Evolutionary conservation across 768 basidiomycete species (phyloP), one percentile per base, ranked within the genome.

Genomic region (Lyophyllum decastes): DNA sequence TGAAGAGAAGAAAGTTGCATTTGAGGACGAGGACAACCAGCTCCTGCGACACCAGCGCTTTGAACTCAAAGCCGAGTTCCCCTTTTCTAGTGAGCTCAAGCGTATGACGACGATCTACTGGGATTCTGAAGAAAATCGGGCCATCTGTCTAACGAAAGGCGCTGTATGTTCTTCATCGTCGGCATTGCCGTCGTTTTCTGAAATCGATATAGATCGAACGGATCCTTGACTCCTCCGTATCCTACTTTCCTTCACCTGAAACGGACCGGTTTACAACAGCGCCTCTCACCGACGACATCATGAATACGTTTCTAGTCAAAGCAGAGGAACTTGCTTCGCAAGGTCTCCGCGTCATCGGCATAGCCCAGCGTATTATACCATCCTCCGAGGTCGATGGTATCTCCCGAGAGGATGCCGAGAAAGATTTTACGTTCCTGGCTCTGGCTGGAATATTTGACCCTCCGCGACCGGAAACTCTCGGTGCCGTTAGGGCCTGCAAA

Each of bases 361-460:
- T 78, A 59, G 68, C 67, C 19, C 67, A 68, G 40, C 66, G 75
- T 49, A 52, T 33, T 24, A 57, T 75, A 3, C 60, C 62, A 7
- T 45, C 52, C 0, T 41, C 34, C 3, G 50, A 68, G 43, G 53
- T 74, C 59, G 53, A 72, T 52, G 43, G 57, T 60, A 65, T 74
- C 43, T 58, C 63, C 0, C 72, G 82, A 46, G 79, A 79, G 52
- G 75, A 78, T 5, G 74, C 81, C 16, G 83, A 84, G 67, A 58
- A 70, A 27, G 75, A 73, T 33, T 76, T 83, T 52, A 73, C 69
- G 4, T 82, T 86, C 67, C 68, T 81, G n/a, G 83, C 78, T 6
- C 72, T 85, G 8, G 77, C 75, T n/a, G 85, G 83, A 46, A 80
- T 85, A 56, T 78, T 76, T 47, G 84, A 85, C 61, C 83, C 84